Conservation (phyloP, 2,329 filamentous ascomycete genomes). For the Dactylellina parvicollis region DNA sequence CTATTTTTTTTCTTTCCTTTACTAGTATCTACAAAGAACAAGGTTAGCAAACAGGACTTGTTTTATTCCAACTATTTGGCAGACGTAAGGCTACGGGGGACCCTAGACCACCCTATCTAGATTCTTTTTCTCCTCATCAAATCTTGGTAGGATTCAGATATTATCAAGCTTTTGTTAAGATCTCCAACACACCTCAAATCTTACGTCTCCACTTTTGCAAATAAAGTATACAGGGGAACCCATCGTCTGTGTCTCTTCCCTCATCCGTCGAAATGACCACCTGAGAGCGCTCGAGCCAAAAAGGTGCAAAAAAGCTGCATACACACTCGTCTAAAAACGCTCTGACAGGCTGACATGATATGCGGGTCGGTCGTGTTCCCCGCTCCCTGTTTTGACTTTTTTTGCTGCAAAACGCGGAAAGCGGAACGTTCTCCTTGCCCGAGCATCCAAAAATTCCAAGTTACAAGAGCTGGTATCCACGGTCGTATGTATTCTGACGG, state of each 20-base stretch:
- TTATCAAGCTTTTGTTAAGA: constrained; percentile 17
- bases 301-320: constrained; percentile 27
- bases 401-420: not conserved
- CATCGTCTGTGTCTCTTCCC: constrained; percentile 16
- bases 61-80: constrained; percentile 5
- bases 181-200: constrained; percentile 1
- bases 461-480: not conserved
- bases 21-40: not conserved
- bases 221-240: constrained; percentile 41
- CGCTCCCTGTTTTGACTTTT: not conserved
- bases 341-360: constrained; percentile 43
- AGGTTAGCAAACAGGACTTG: constrained; percentile 12
- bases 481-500: not conserved
- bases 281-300: constrained; percentile 20
- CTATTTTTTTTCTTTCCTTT: not conserved
- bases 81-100: constrained; percentile 1
- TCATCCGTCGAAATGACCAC: constrained; percentile 13
- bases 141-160: constrained; percentile 8
- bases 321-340: constrained; percentile 8
- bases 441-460: too few relatives aligned
- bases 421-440: too few relatives aligned
- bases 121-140: constrained; percentile 16
- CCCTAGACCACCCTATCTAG: constrained; percentile 24
- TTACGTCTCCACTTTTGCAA: constrained; percentile 9
- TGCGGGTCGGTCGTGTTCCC: constrained; percentile 13